phyloP scores from a whole-genome alignment of 2,329 filamentous ascomycete genomes.

The Trichoderma breve region DNA sequence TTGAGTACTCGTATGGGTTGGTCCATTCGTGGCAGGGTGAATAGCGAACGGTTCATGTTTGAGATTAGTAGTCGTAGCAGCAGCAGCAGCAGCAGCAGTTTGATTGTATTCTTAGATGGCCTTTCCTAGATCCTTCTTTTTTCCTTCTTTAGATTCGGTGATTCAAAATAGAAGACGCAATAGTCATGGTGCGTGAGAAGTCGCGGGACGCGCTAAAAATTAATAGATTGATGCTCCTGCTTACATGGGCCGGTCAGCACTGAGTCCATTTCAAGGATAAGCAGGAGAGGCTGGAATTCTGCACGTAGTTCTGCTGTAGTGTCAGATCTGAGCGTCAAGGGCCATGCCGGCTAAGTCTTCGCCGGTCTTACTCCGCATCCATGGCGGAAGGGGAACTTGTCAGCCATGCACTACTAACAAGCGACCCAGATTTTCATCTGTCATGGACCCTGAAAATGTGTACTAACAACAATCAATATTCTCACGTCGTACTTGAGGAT shows the following conservation, averaged over 20 bases:
- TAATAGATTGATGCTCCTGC: not conserved
- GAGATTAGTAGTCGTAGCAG: not conserved
- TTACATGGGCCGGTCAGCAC: not conserved
- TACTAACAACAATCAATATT: not conserved
- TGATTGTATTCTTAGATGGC: not conserved
- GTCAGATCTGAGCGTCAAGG: conserved; percentile 9
- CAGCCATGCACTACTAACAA: not conserved
- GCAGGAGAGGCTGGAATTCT: not conserved
- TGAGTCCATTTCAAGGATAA: not conserved
- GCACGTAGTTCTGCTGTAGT: not conserved
- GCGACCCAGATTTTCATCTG: not conserved
- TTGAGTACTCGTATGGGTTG: not conserved
- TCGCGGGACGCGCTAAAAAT: not conserved
- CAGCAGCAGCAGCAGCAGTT: not conserved
- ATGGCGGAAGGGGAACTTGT: not conserved
- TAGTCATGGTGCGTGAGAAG: not conserved
- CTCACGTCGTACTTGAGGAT: not conserved
- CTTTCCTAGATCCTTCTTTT: not conserved
- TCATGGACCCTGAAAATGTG: not conserved
- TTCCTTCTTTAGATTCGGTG: not conserved
- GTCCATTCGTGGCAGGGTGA: not conserved
- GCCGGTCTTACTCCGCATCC: conserved; percentile 2
- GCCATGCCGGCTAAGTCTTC: not conserved
- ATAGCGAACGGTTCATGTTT: not conserved
- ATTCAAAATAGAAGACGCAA: not conserved